Base-by-base conservation (phyloP, 2,329 filamentous ascomycete species). In the Exophiala calicioides region DNA sequence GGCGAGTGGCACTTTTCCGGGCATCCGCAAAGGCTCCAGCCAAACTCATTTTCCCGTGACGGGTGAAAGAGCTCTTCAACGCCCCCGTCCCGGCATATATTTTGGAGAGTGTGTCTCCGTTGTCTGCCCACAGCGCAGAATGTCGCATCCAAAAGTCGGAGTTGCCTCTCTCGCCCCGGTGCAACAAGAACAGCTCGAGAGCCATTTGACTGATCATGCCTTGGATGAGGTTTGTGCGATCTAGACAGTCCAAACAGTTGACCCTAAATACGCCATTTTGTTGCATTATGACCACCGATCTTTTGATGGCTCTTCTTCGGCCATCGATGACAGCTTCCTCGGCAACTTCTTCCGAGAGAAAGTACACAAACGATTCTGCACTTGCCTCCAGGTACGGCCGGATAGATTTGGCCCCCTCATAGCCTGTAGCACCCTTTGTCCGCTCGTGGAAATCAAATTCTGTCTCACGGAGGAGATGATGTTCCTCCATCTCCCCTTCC, bases 401-500 rank as follows among this genome's bases (percentile, higher is more conserved):
- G 53, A 98, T 95, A 58, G 86, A 81, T 57, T 80, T 84, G n/a
- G 91, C 93, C 45, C 88, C 89, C 65, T 95, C 90, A 63, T 96
- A 97, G 3, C 91, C 91, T 45, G 80, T 79, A 1, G 88, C 85
- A 0, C 87, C 88, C 60, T 86, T 86, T 1, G 93, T 95, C 66
- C 97, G 90, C 3, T 90, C 91, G 63, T 97, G 90, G 50, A 98
- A 97, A 67, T 98, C 93, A 63, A 93, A 98, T 61, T 95, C 88
- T 1, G 91, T 95, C 49, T 85, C 79, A 53, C 80, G 80, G 21
- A 97, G 69, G 27, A 96, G 76, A 36, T 86, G 80, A 60, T 91
- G 88, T 7, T 60, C 75, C 20, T 75, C 73, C 26, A 79, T 75
- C 15, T 77, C 79, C 5, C 71, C 77, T 18, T 72, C 69, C 15